Base-by-base conservation (phyloP, 768 basidiomycete genomes). In the Boletus insuetus region DNA sequence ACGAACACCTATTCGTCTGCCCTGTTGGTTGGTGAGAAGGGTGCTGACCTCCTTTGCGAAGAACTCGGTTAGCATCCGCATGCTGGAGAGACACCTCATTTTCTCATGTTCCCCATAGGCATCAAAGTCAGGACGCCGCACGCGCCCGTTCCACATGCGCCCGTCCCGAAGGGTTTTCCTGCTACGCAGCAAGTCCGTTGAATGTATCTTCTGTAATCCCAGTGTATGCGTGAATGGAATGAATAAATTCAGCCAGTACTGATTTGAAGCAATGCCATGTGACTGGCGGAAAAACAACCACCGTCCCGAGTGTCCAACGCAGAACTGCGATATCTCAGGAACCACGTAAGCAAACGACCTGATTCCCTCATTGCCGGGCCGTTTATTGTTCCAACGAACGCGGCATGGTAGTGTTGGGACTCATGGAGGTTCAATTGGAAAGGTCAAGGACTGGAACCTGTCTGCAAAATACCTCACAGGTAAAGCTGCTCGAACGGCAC, bases 1-100 rank as follows among this genome's bases (percentile, higher is more conserved):
- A 86, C 85, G 41, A 86, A 86, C 75, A 87, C 85, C 6, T 86
- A 87, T 73, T 86, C 84, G 29, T 84, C 84, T 53, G 86, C 86
- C 16, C 70, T 88, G 58, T 66, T 86, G 32, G 82, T 86, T 38
- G 85, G 86, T 31, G 85, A 87, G 76, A 87, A 87, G 73, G 85
- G 82, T 34, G 84, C 84, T 14, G 73, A 76, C 59, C 67, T 88
- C 40, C 66, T 88, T 39, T 76, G 78, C 8, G 82, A 85, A 70
- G 85, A 86, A 4, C 79, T 88, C 44, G 85, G 84, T 84, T 60
- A 51, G 76, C 55, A 43, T 17, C 31, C 8, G 14, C 14, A 13
- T 35, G 14, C 9, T 29, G 29, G 29, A 29, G 29, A 29, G 29
- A 29, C 1, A 29, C 29, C 29, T 29, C 29, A 29, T 29, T 29